Evolutionary conservation across 2,329 filamentous ascomycete genomes (phyloP), one percentile per base, ranked within the genome.

Genomic region (Reticulascus tulasneorum): DNA sequence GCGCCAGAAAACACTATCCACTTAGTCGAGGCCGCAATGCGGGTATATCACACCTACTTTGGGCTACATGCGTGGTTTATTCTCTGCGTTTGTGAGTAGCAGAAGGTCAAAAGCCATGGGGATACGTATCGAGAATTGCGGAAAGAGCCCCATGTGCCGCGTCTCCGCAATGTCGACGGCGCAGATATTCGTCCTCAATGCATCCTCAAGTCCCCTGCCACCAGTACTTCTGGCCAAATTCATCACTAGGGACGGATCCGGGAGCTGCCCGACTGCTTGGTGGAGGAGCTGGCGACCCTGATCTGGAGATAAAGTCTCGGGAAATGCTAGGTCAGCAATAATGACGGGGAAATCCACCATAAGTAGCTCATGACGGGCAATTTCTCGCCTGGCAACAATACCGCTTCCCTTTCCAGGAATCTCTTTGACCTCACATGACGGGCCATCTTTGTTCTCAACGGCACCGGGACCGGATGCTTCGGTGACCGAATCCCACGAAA

Each of bases 31-130:
- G 20, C 12, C 12, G 16, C 4, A 4, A 32, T 16, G 6, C 11
- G 11, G 19, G 8, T 16, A 6, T 15, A 15, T 11, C 16, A n/a
- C 3, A 45, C 51, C 37, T 35, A 60, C 58, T 60, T 62, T 28
- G 58, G 55, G 27, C 48, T 49, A 28, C 58, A 62, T 7, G 49
- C 58, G 30, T 62, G 58, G 35, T 62, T 62, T 27, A 62, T 26
- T 20, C 56, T 51, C 58, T 60, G n/a, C 18, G 3, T 4, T 17
- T 26, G 9, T 35, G 9, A 28, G 33, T 11, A 4, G 3, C 9
- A 26, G n/a, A n/a, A n/a, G n/a, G n/a, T n/a, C n/a, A n/a, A n/a
- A n/a, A n/a, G n/a, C n/a, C n/a, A n/a, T n/a, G n/a, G n/a, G n/a
- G n/a, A 7, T n/a, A 35, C 54, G 44, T 27, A 59, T 56, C 46